Evolutionary conservation across 441 rosid genomes (phyloP).

Genomic region (Pelargonium citronellum): DNA sequence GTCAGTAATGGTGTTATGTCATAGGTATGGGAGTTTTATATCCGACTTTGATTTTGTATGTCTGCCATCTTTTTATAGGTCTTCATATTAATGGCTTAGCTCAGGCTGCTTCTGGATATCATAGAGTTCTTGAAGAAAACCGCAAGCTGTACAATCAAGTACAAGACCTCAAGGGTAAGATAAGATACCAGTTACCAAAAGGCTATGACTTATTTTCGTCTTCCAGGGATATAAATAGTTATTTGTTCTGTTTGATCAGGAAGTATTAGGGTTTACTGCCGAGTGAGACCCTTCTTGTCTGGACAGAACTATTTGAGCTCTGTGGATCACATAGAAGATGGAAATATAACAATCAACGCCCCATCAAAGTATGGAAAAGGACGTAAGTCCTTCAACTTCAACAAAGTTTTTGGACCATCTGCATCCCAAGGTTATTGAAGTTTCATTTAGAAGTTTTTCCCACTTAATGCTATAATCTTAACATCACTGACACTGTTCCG

Average conservation of each 20-base stretch:
- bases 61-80: conserved; percentile 37
- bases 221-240: conserved; percentile 15
- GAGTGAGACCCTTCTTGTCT: conserved; percentile 83
- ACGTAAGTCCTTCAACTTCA: conserved; percentile 66
- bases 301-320: conserved; percentile 56
- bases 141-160: conserved; percentile 83
- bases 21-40: neutral
- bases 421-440: conserved; percentile 64
- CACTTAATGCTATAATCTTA: conserved; percentile 7
- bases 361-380: conserved; percentile 78
- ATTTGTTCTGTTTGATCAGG: conserved; percentile 37
- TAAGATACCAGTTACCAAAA: conserved; percentile 10
- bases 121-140: conserved; percentile 78
- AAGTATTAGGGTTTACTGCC: conserved; percentile 90
- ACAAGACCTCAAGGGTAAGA: conserved; percentile 96
- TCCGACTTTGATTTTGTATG: conserved; percentile 12
- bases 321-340: conserved; percentile 69
- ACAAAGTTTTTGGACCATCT: conserved; percentile 91
- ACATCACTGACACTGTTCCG: conserved; percentile 17
- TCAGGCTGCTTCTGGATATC: conserved; percentile 84
- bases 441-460: conserved; percentile 5
- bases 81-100: conserved; percentile 71
- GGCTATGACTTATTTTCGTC: conserved; percentile 5
- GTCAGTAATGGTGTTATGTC: neutral
- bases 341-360: conserved; percentile 51